phyloP scores from a whole-genome alignment of 768 basidiomycete genomes.

The Suillus alpinus region DNA sequence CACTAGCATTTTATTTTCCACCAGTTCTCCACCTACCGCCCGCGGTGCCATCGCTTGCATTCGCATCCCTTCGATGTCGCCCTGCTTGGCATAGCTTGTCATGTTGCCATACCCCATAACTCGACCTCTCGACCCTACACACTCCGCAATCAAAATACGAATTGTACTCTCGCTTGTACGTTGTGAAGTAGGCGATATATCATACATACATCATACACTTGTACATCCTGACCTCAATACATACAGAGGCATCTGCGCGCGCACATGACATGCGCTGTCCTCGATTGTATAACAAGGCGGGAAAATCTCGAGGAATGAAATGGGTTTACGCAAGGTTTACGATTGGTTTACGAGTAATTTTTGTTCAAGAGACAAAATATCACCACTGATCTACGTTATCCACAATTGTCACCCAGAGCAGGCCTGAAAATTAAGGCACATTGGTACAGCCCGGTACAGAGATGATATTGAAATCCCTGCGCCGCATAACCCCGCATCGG shows the following conservation, averaged over 20 bases:
- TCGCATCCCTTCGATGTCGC: neutral
- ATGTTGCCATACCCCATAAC: neutral
- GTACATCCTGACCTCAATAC: neutral
- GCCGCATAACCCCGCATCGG: neutral
- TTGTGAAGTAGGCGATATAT: slow-evolving; percentile 2
- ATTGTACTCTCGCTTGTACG: slow-evolving; percentile 2
- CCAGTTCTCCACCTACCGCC: neutral
- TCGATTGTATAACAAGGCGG: neutral
- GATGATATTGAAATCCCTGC: neutral
- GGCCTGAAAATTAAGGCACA: neutral
- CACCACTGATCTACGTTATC: neutral
- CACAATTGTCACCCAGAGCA: neutral
- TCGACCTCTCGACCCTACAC: neutral
- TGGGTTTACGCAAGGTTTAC: too few species aligned
- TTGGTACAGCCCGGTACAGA: neutral
- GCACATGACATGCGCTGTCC: neutral
- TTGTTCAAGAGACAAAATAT: neutral
- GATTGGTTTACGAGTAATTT: too few species aligned
- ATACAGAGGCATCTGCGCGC: neutral
- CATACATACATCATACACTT: slow-evolving; percentile 1
- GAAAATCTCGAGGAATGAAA: neutral
- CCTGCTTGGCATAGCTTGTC: neutral
- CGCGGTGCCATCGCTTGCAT: neutral
- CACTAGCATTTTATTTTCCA: neutral
- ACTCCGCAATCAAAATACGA: neutral